Evolutionary conservation across 768 basidiomycete genomes (phyloP).

Genomic region (Pisolithus microcarpus): DNA sequence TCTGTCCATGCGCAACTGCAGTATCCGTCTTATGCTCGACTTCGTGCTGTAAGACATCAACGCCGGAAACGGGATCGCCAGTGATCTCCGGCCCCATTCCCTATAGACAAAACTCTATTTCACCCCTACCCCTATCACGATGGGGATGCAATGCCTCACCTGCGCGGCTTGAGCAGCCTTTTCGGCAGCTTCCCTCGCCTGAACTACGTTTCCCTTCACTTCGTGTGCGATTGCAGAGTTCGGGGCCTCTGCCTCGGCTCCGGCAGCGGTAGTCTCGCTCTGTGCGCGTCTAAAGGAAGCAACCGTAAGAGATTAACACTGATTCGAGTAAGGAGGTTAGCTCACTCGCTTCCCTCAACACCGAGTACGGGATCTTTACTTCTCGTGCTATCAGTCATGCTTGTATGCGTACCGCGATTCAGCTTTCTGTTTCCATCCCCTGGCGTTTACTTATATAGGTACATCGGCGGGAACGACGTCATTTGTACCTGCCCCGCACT

Average conservation of each 20-base stretch:
- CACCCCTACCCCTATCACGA: not conserved
- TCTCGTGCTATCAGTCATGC: constrained; percentile 6
- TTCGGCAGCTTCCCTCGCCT: constrained; percentile 38
- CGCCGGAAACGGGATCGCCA: constrained; percentile 28
- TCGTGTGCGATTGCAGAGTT: constrained; percentile 34
- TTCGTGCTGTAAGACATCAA: constrained; percentile 31
- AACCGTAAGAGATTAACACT: not conserved
- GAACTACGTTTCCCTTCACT: constrained; percentile 41
- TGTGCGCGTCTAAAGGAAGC: constrained; percentile 24
- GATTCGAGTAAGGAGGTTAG: constrained; percentile 16
- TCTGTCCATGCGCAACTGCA: constrained; percentile 54
- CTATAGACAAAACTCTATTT: constrained; percentile 9
- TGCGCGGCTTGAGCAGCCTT: constrained; percentile 49
- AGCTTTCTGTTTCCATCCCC: not conserved
- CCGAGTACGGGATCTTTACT: constrained; percentile 27
- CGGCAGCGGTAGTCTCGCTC: constrained; percentile 49
- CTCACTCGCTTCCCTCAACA: constrained; percentile 27
- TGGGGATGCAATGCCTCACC: constrained; percentile 26
- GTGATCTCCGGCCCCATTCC: constrained; percentile 28
- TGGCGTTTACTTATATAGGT: not conserved
- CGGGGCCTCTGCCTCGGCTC: constrained; percentile 43
- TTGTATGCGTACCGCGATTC: not conserved
- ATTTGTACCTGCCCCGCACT: not conserved
- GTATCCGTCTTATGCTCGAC: constrained; percentile 38
- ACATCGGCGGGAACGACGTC: not conserved